Conservation (phyloP, 208 protist species). For the Trypanosoma cruzi region DNA sequence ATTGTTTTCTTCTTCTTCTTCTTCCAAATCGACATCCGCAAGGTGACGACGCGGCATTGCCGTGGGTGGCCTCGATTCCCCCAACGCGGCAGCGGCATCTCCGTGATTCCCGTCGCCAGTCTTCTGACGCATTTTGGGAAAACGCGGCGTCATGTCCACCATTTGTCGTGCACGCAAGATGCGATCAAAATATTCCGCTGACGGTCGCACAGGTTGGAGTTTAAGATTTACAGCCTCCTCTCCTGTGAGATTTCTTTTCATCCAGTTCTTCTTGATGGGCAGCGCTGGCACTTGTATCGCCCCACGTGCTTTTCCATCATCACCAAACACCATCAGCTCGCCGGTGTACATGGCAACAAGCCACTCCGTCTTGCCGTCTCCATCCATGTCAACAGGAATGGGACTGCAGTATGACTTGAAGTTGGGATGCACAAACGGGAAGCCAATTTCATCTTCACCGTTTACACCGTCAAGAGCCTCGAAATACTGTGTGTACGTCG, state of each 20-base stretch:
- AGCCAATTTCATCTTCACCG: slow-evolving; percentile 69
- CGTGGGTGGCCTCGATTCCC: not conserved
- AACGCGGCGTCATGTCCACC: slow-evolving; percentile 14
- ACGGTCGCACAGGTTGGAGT: not conserved
- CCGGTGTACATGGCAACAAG: slow-evolving; percentile 85
- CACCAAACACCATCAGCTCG: slow-evolving; percentile 83
- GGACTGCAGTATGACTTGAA: slow-evolving; percentile 85
- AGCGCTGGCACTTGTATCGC: slow-evolving; percentile 76
- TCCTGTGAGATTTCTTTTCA: slow-evolving; percentile 27
- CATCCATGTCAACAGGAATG: slow-evolving; percentile 82
- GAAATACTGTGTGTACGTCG: slow-evolving; percentile 78
- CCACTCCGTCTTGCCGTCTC: slow-evolving; percentile 82
- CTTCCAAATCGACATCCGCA: slow-evolving; percentile 4
- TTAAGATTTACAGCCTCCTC: slow-evolving; percentile 27
- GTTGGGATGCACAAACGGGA: slow-evolving; percentile 76
- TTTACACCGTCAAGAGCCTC: slow-evolving; percentile 61
- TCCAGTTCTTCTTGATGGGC: slow-evolving; percentile 83
- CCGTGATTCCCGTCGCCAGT: not conserved
- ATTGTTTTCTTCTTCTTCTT: slow-evolving; percentile 1
- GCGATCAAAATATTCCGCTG: slow-evolving; percentile 10
- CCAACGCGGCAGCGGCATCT: not conserved
- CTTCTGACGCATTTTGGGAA: not conserved
- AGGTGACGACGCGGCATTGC: not conserved
- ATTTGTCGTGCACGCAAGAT: slow-evolving; percentile 19
- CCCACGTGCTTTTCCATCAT: slow-evolving; percentile 55